These are phyloP conservation scores for Selenicereus undatus DNA, from an alignment of 148 eudicot species.

Conservation along the genomic window DNA sequence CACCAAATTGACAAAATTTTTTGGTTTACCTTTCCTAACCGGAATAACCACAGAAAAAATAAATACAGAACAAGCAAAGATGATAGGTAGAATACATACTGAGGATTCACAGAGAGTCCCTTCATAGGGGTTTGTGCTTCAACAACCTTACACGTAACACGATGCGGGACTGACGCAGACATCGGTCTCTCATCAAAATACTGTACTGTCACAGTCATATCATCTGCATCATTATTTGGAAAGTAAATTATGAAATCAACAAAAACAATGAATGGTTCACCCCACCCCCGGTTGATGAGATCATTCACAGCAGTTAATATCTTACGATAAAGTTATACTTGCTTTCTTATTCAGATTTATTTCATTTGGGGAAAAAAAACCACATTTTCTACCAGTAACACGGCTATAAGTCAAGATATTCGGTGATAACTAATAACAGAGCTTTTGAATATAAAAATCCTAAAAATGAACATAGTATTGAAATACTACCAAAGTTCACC, in stretches of 20 bases:
- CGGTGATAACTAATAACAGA: neutral
- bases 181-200: conserved; percentile 70
- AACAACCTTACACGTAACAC: conserved; percentile 84
- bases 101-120: conserved; percentile 71
- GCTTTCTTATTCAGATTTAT: neutral
- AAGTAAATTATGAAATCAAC: neutral
- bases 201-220: conserved; percentile 65
- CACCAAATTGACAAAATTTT: neutral
- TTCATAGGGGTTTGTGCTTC: conserved; percentile 73
- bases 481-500: neutral
- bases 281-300: neutral
- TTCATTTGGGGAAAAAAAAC: neutral
- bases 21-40: neutral
- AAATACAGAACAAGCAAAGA: neutral
- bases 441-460: neutral
- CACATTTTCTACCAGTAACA: too few relatives aligned
- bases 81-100: conserved; percentile 42
- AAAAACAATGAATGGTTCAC: neutral
- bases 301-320: too few relatives aligned
- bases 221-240: conserved; percentile 50
- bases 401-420: too few relatives aligned
- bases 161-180: conserved; percentile 81
- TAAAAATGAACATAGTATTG: neutral
- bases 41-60: neutral
- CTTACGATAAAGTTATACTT: neutral